A percentile compares a stretch with the other conserved stretches of the same genome.
Conservation (phyloP, 2,329 filamentous ascomycete genomes). For the Xenoacremonium recifei region DNA sequence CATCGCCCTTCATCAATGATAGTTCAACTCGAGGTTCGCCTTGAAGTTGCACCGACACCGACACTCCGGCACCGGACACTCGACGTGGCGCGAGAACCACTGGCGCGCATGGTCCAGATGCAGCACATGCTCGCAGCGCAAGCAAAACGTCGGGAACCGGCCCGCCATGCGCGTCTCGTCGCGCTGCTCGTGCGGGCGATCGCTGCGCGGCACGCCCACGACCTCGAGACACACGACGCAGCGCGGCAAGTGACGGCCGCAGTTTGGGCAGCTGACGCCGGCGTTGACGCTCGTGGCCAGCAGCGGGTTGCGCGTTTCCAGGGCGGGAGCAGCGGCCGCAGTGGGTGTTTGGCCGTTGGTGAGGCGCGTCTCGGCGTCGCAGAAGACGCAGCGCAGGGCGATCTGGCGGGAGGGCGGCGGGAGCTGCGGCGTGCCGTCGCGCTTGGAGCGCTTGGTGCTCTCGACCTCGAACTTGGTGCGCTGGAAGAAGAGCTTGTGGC, state of each 20-base stretch:
- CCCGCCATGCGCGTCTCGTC: slow-evolving; percentile 50
- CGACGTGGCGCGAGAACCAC: slow-evolving; percentile 64
- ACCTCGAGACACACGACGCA: slow-evolving; percentile 68
- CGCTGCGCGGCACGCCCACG: slow-evolving; percentile 62
- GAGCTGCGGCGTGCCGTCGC: slow-evolving; percentile 47
- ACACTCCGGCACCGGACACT: slow-evolving; percentile 69
- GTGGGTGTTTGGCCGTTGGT: slow-evolving; percentile 34
- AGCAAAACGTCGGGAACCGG: slow-evolving; percentile 66
- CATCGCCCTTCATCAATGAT: too few species aligned
- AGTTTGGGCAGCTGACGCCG: slow-evolving; percentile 65
- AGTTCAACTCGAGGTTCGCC: slow-evolving; percentile 58
- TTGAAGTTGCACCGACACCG: slow-evolving; percentile 63
- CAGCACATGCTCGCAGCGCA: slow-evolving; percentile 66
- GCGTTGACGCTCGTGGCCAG: slow-evolving; percentile 56
- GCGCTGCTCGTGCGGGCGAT: slow-evolving; percentile 53
- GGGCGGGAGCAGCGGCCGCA: slow-evolving; percentile 22
- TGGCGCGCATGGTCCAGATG: slow-evolving; percentile 66
- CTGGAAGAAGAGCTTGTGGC: slow-evolving; percentile 70
- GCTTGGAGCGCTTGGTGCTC: slow-evolving; percentile 67
- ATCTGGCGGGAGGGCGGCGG: slow-evolving; percentile 64
- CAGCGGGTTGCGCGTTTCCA: slow-evolving; percentile 52
- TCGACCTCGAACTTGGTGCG: slow-evolving; percentile 77
- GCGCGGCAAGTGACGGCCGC: slow-evolving; percentile 63
- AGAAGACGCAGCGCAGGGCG: slow-evolving; percentile 74
- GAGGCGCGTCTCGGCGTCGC: slow-evolving; percentile 59